Evolutionary conservation across 148 eudicot genomes (phyloP), one percentile per base, ranked within the genome.

Genomic region (Chenopodium album): DNA sequence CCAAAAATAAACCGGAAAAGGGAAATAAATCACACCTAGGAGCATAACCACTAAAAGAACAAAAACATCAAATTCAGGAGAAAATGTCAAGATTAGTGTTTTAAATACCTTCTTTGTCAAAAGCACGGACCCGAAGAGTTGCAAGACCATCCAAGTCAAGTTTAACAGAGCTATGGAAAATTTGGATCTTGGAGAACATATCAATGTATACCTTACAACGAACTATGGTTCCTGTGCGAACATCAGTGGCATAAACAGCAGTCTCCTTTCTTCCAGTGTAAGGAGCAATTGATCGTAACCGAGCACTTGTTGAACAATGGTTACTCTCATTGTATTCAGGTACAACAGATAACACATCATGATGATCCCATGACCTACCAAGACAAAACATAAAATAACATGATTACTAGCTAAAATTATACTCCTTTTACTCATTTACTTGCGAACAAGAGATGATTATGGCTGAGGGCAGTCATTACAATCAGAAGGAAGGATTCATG

Each of bases 361-460:
- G 98, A 89, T 94, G 98, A 88, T 94, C 98, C 98, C 98, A 94
- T 41, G 98, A 89, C 98, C 98, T 94, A 83, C 76, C 79, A 83
- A 78, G 83, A 75, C 81, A 59, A 85, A 37, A 79, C 11, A 47
- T 75, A 71, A 26, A 66, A 41, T 16, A 79, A 17, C 62, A 70
- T 19, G n/a, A 73, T 32, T 69, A 59, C 19, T 50, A 48, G 1
- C 8, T 74, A 26, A 48, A n/a, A 31, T 50, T 23, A 23, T 48
- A 9, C 76, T 12, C 20, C 28, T 2, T 47, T 11, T 72, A 3
- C n/a, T 44, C 26, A 37, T 37, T 37, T 37, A 37, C 44, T 37
- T 46, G 56, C 56, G 48, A 73, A 54, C 60, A 14, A 12, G 20
- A 54, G 60, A 62, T 62, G 26, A 62, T 62, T 62, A 62, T 10